Evolutionary conservation across 1,284 basidiomycete species (phyloP), one percentile per base, ranked within the genome.

Genomic region (Melampsora americana): DNA sequence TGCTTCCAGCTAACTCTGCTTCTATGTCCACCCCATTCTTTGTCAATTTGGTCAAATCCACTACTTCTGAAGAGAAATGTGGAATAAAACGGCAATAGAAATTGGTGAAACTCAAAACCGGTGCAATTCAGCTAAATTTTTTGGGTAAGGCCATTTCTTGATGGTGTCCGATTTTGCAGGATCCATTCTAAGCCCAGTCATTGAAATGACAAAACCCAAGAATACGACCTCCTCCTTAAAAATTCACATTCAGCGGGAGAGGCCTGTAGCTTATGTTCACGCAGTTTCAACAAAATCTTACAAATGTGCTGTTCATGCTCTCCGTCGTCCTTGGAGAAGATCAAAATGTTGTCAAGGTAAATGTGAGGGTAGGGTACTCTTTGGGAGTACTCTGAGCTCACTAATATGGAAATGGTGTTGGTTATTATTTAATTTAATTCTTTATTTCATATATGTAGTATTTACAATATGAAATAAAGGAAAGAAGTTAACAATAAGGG

Each of bases 261-360:
- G 5, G 56, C 56, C 50, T 60, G 28, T 26, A 69, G 35, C 12
- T 50, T 28, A 26, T 60, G 11, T 59, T 59, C 50, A 6, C 35
- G 20, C 6, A 69, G 26, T 26, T 60, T 69, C 9, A 4, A n/a
- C 20, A 60, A 42, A 18, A 69, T 20, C 20, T 69, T 69, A 11
- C 30, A 5, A 3, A 69, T 23, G 35, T 69, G 50, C 20, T 30
- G 12, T 64, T 78, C 11, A 65, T 69, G 68, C 26, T 69, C 39
- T 9, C 86, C 84, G 39, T 82, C 82, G 12, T 83, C 84, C 0
- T 84, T 81, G 4, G 86, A 85, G 53, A 81, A 83, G 6, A 85
- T 80, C 26, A 84, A 79, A 69, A 84, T 80, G 78, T 84, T 69
- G 82, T 81, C 78, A n/a, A 85, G 77, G 77, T 83, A 83, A 28